A percentile compares a stretch with the other conserved stretches of the same genome.
phyloP scores from a whole-genome alignment of 2,329 filamentous ascomycete genomes.

The Fusarium sp. region DNA sequence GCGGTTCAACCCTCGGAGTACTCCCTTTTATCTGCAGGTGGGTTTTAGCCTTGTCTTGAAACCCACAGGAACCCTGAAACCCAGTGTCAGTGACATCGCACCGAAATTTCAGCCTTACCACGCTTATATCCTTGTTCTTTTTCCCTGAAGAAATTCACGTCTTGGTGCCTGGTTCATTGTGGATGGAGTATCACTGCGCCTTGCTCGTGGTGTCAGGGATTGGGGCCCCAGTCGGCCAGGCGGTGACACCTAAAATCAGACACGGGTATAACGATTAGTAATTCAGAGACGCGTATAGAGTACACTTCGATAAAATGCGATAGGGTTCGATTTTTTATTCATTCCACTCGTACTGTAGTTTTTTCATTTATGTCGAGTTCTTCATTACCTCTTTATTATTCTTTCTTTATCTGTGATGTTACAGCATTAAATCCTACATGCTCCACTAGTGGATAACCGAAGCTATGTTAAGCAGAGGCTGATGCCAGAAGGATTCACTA shows the following conservation, averaged over 20 bases:
- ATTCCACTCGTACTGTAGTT: fast-evolving
- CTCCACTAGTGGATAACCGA: neutral
- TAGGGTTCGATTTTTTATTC: fast-evolving
- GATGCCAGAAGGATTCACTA: neutral
- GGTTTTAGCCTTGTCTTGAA: fast-evolving
- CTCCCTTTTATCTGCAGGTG: no score
- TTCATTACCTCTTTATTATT: fast-evolving
- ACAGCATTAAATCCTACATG: neutral
- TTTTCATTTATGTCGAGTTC: neutral
- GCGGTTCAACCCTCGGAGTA: no score
- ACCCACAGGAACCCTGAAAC: no score
- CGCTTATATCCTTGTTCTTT: neutral
- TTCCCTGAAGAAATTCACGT: neutral
- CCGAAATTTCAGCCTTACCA: neutral
- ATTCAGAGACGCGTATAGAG: no score
- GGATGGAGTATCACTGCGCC: neutral
- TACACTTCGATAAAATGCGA: fast-evolving
- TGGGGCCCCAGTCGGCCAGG: neutral
- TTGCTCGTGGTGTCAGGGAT: neutral
- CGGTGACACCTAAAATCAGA: neutral
- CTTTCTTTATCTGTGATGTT: neutral
- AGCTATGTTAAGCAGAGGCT: neutral
- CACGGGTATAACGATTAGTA: neutral
- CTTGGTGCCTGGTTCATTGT: neutral
- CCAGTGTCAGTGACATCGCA: neutral